phyloP scores from a whole-genome alignment of 2,329 filamentous ascomycete genomes.

The Neonectria ditissima region DNA sequence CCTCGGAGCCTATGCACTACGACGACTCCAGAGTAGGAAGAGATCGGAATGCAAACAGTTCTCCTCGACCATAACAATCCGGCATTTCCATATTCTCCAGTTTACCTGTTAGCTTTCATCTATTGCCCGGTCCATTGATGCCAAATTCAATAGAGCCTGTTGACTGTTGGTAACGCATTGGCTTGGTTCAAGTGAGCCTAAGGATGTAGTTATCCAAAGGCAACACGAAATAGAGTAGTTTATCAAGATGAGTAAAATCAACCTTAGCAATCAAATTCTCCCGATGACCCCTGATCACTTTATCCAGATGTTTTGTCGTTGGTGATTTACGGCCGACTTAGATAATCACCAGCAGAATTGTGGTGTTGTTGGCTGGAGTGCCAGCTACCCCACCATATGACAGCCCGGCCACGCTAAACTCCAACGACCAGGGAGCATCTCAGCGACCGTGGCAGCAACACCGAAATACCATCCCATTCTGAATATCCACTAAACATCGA shows the following conservation, averaged over 20 bases:
- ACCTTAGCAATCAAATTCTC: no score
- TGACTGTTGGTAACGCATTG: background rate
- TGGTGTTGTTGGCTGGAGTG: background rate
- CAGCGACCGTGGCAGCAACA: conserved; percentile 25
- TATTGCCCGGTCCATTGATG: background rate
- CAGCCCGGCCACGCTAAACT: conserved; percentile 6
- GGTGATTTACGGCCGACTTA: background rate
- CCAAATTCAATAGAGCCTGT: background rate
- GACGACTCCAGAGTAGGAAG: background rate
- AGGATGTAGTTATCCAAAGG: background rate
- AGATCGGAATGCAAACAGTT: background rate
- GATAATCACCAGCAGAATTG: background rate
- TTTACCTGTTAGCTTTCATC: background rate
- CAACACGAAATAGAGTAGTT: background rate
- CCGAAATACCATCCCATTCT: conserved; percentile 5
- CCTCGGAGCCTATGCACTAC: background rate
- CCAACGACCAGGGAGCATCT: conserved; percentile 9
- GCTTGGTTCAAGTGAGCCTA: background rate
- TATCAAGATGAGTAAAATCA: background rate
- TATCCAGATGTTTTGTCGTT: background rate
- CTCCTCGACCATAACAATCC: background rate
- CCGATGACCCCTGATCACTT: background rate
- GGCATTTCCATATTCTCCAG: background rate
- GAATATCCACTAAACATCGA: conserved; percentile 8
- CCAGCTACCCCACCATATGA: conserved; percentile 13